phyloP scores from a whole-genome alignment of 2,329 filamentous ascomycete genomes.

The Diaporthe humulicola region DNA sequence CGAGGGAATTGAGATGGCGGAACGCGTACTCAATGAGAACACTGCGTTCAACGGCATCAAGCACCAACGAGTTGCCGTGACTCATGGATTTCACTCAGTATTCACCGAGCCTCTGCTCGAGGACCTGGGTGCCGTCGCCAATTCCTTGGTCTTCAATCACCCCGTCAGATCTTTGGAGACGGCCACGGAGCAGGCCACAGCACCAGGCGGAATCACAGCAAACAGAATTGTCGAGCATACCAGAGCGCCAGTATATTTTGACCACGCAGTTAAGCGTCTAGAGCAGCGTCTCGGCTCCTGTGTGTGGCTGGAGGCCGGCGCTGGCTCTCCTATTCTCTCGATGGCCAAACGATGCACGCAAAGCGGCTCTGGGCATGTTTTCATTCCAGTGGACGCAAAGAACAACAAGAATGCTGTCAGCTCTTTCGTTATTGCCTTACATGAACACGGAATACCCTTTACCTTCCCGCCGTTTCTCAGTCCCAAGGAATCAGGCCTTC shows the following conservation, averaged over 20 bases:
- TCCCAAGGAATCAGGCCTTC: no score
- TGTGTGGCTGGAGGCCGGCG: slow-evolving; percentile 52
- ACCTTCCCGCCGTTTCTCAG: no score
- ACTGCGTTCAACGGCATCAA: slow-evolving; percentile 36
- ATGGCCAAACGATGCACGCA: slow-evolving; percentile 42
- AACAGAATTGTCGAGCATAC: slow-evolving; percentile 43
- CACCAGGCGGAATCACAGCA: no score
- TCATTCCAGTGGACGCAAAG: no score
- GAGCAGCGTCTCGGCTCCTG: slow-evolving; percentile 40
- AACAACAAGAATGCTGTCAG: no score
- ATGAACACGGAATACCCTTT: no score
- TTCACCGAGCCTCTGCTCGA: slow-evolving; percentile 45
- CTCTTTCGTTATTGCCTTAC: no score
- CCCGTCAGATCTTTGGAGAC: no score
- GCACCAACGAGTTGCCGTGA: slow-evolving; percentile 44
- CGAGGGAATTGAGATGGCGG: slow-evolving; percentile 38
- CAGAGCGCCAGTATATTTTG: slow-evolving; percentile 50
- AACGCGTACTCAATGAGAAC: slow-evolving; percentile 37
- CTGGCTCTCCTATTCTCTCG: slow-evolving; percentile 47
- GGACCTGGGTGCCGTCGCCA: slow-evolving; percentile 37
- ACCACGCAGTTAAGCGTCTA: slow-evolving; percentile 47
- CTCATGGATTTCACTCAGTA: slow-evolving; percentile 42
- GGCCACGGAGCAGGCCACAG: background rate
- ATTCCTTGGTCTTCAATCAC: background rate
- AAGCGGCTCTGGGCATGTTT: no score